Evolutionary conservation across 768 basidiomycete genomes (phyloP).

Genomic region (Porpolomopsis calyptriformis): DNA sequence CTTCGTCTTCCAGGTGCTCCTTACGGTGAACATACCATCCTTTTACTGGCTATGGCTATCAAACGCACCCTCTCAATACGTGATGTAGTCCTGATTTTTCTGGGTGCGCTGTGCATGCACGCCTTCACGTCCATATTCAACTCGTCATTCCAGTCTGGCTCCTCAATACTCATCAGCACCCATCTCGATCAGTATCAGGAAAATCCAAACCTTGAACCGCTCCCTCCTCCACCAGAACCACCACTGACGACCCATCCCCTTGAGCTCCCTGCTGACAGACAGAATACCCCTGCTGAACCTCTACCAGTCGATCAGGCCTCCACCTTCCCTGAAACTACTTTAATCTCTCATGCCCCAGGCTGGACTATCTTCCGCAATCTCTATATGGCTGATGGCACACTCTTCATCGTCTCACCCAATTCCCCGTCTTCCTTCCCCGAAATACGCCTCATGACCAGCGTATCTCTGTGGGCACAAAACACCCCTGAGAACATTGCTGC

Average conservation of each 20-base stretch:
- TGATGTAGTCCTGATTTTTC: conserved; percentile 35
- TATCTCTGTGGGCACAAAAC: conserved; percentile 45
- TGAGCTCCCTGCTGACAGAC: neutral
- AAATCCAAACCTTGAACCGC: neutral
- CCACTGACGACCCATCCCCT: conserved; percentile 4
- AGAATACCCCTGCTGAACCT: neutral
- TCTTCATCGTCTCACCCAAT: conserved; percentile 49
- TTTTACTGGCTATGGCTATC: conserved; percentile 16
- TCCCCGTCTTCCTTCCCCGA: conserved; percentile 24
- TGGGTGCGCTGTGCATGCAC: conserved; percentile 38
- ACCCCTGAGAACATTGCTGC: conserved; percentile 53
- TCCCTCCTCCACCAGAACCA: conserved; percentile 6
- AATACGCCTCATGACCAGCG: conserved; percentile 57
- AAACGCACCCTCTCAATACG: conserved; percentile 29
- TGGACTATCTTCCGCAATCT: conserved; percentile 80
- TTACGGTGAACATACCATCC: neutral
- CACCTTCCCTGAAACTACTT: conserved; percentile 39
- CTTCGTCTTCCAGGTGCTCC: no score
- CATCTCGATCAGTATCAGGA: conserved; percentile 4
- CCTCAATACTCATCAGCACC: conserved; percentile 18
- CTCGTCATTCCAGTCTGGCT: conserved; percentile 10
- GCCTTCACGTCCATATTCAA: conserved; percentile 27
- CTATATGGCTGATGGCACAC: conserved; percentile 78
- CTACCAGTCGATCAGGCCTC: conserved; percentile 10
- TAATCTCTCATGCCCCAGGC: conserved; percentile 62